Evolutionary conservation across 2,329 filamentous ascomycete genomes (phyloP).

Genomic region (Coniella lustricola): DNA sequence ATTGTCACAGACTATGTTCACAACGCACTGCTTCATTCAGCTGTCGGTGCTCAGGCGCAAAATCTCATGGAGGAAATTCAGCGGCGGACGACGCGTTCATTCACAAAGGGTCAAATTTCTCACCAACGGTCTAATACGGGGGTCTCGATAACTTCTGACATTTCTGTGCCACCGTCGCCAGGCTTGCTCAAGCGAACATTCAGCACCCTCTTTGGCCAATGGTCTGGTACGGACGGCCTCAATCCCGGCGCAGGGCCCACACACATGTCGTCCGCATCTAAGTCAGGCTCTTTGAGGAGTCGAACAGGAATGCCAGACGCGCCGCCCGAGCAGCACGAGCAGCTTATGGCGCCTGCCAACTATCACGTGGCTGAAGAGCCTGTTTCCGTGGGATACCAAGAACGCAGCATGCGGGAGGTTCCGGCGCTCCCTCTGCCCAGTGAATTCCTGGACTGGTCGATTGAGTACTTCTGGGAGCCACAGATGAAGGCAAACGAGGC

Average conservation of each 20-base stretch:
- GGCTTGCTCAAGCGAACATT: slow-evolving; percentile 57
- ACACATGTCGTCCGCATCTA: slow-evolving; percentile 20
- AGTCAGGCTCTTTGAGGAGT: slow-evolving; percentile 32
- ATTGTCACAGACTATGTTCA: slow-evolving; percentile 85
- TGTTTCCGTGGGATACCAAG: slow-evolving; percentile 66
- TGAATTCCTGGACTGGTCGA: slow-evolving; percentile 88
- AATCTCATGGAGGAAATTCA: slow-evolving; percentile 67
- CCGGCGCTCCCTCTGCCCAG: slow-evolving; percentile 71
- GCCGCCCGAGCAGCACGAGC: slow-evolving; percentile 70
- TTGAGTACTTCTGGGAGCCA: slow-evolving; percentile 94
- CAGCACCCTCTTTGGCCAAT: slow-evolving; percentile 54
- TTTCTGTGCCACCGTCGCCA: slow-evolving; percentile 34
- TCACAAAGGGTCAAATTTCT: slow-evolving; percentile 34
- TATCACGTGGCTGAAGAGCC: slow-evolving; percentile 75
- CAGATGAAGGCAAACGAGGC: slow-evolving; percentile 97
- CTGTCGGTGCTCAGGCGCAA: slow-evolving; percentile 64
- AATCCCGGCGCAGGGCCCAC: slow-evolving; percentile 7
- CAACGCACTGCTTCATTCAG: slow-evolving; percentile 67
- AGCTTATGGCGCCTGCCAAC: slow-evolving; percentile 54
- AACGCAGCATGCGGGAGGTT: slow-evolving; percentile 49
- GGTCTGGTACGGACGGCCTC: slow-evolving; percentile 40
- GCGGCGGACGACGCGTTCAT: slow-evolving; percentile 39
- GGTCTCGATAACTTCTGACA: slow-evolving; percentile 24
- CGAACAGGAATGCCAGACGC: slow-evolving; percentile 35
- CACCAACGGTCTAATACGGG: slow-evolving; percentile 37